Base-by-base conservation (phyloP, 768 basidiomycete species). In the Lactarius deliciosus region DNA sequence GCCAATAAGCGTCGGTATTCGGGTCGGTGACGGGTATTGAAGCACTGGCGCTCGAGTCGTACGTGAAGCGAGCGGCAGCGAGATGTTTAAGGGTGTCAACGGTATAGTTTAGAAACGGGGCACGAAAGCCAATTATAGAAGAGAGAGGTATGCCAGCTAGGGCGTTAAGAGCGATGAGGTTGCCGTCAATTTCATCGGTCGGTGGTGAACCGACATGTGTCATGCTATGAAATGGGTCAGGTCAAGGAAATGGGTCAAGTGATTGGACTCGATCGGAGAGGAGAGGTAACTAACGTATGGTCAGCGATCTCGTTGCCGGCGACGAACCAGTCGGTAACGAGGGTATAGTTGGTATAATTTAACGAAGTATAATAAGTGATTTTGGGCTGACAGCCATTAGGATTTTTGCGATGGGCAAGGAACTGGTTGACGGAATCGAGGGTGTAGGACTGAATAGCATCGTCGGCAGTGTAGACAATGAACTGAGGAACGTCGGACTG, bases 301-400 rank as follows among this genome's bases (percentile, higher is more conserved):
- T 90, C 89, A 36, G 88, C 89, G 69, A 93, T 91, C 74, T 93
- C 91, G 74, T 92, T 92, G 25, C 91, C 91, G 4, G 86, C 88
- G 36, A 91, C 89, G 74, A 78, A 92, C 88, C 88, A 91, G 74
- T 91, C 89, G 79, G 79, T 91, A 47, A 91, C 87, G 57, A 90
- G 81, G 1, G 87, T 86, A 75, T 87, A 90, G 74, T 92, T 91
- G 16, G 90, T 92, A 76, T 85, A 92, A 61, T 82, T 82, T 41
- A 91, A 76, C 3, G 86, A 88, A 9, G 84, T 85, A 75, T 82
- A 92, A 76, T 90, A 93, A 32, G 90, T 91, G 84, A 89, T 90
- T 75, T 84, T 88, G 43, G 85, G 83, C n/a, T 74, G 69, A 75
- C 91, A 92, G 18, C 89, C 87, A 69, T 92, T 91, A 38, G 90